Conservation (phyloP, 2,329 filamentous ascomycete species). For the Stemphylium lycopersici region DNA sequence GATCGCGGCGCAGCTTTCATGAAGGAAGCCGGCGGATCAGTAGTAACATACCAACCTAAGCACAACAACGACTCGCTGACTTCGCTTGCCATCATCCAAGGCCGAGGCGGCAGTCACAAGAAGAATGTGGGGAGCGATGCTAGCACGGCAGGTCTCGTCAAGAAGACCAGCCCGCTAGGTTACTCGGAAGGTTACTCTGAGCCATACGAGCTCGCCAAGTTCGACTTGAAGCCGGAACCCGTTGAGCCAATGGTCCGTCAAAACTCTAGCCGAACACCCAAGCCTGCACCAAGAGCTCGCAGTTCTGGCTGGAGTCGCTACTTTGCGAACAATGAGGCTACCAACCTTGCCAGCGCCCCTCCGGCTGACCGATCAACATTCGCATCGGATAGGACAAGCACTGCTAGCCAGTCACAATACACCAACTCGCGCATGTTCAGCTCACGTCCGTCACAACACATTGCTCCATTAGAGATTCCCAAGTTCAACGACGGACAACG, state of each 20-base stretch:
- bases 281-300: constrained; percentile 39
- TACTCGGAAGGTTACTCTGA: constrained; percentile 48
- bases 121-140: constrained; percentile 63
- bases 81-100: constrained; percentile 59
- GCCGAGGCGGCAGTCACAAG: constrained; percentile 59
- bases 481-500: constrained; percentile 62
- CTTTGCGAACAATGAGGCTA: constrained; percentile 74
- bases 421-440: constrained; percentile 64
- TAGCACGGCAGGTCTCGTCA: constrained; percentile 65
- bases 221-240: constrained; percentile 49
- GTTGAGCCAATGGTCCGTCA: constrained; percentile 45
- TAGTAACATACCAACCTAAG: constrained; percentile 40
- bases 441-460: constrained; percentile 68
- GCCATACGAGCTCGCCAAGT: constrained; percentile 54
- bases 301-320: constrained; percentile 81
- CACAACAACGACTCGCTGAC: constrained; percentile 46
- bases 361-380: constrained; percentile 59
- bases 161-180: constrained; percentile 55
- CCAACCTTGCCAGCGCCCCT: constrained; percentile 63
- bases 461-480: constrained; percentile 66
- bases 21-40: constrained; percentile 57
- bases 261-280: constrained; percentile 39
- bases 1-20: constrained; percentile 60
- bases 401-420: constrained; percentile 47
- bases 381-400: constrained; percentile 49